phyloP scores from a whole-genome alignment of 2,329 filamentous ascomycete genomes.

The Cladosporium velox region DNA sequence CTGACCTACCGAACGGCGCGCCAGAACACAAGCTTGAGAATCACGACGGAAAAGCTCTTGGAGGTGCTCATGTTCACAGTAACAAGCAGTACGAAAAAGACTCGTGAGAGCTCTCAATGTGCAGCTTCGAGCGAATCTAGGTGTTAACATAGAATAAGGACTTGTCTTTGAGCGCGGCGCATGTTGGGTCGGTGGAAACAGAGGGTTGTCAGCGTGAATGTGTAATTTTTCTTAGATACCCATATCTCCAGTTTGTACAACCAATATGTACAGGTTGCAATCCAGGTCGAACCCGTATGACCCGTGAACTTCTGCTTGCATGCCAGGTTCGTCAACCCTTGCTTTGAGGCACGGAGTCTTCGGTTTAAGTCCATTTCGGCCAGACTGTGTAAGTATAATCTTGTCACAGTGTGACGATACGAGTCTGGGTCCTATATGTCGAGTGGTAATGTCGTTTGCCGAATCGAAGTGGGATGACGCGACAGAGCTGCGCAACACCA shows the following conservation, averaged over 20 bases:
- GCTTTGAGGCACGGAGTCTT: not conserved
- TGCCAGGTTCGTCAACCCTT: not conserved
- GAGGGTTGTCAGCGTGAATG: not conserved
- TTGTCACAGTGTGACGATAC: not conserved
- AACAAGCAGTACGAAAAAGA: constrained; percentile 15
- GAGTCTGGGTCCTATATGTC: not conserved
- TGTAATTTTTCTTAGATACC: not conserved
- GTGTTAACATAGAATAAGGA: not conserved
- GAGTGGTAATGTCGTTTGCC: not conserved
- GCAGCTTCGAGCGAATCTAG: not conserved
- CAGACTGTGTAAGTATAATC: not conserved
- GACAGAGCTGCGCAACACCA: not conserved
- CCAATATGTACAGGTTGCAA: not conserved
- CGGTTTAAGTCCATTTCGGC: not conserved
- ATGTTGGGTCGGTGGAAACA: not conserved
- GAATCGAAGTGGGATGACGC: not conserved
- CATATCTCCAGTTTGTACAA: not conserved
- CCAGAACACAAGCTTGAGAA: constrained; percentile 43
- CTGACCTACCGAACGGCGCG: constrained; percentile 45
- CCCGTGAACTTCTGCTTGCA: not conserved
- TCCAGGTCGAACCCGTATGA: not conserved
- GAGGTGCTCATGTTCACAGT: constrained; percentile 6
- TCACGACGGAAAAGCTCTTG: constrained; percentile 14
- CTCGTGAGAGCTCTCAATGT: not conserved
- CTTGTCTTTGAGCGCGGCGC: not conserved